A percentile compares a stretch with the other conserved stretches of the same genome.
Conservation (phyloP, 1,139 yeast genomes). For the Candida labiduridarum region DNA sequence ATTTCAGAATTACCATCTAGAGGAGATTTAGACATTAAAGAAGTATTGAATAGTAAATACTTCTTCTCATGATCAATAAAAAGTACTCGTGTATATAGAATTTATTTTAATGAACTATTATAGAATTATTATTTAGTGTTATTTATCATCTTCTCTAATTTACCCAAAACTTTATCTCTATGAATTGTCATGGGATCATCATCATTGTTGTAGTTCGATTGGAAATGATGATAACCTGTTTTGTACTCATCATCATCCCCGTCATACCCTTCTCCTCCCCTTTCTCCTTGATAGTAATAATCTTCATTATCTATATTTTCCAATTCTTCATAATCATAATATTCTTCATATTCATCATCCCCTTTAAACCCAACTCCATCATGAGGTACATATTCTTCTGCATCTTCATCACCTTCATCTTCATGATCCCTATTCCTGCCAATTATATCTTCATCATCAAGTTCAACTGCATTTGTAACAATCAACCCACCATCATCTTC, state of each 20-base stretch:
- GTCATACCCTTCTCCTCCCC: conserved; percentile 23
- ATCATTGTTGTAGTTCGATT: conserved; percentile 42
- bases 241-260: conserved; percentile 22
- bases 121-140: conserved; percentile 8
- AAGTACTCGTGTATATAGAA: no score
- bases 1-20: no score
- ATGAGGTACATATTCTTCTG: conserved; percentile 35
- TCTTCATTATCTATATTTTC: conserved; percentile 23
- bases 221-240: conserved; percentile 47
- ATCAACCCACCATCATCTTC: conserved; percentile 59
- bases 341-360: conserved; percentile 17
- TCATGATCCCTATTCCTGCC: conserved; percentile 15
- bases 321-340: conserved; percentile 17
- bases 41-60: no score
- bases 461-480: conserved; percentile 11
- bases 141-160: conserved; percentile 51
- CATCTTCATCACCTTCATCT: conserved; percentile 19
- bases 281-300: conserved; percentile 28
- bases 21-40: no score
- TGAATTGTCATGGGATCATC: conserved; percentile 65
- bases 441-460: conserved; percentile 10
- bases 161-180: conserved; percentile 62
- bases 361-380: conserved; percentile 29
- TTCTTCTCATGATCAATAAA: no score
- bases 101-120: no score